Conservation (phyloP, 805 yeast genomes). For the Groenewaldozyma tartarivorans region DNA sequence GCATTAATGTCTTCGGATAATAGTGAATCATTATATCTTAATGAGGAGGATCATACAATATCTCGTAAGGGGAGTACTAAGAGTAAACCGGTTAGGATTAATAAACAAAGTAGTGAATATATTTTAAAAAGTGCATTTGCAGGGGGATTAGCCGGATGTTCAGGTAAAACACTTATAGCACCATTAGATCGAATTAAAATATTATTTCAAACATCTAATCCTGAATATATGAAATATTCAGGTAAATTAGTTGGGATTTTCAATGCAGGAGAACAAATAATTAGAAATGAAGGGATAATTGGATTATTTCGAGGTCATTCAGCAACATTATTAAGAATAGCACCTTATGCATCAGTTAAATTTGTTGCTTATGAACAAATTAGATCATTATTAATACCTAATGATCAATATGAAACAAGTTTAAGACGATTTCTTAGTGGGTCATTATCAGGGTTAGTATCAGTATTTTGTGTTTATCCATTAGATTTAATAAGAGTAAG, state of each 20-base stretch:
- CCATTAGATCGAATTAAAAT: constrained; percentile 94
- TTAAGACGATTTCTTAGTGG: constrained; percentile 78
- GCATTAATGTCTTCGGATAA: neutral
- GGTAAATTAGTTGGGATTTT: constrained; percentile 73
- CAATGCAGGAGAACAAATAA: constrained; percentile 61
- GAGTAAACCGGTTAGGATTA: constrained; percentile 23
- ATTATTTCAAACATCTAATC: constrained; percentile 88
- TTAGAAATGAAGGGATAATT: constrained; percentile 53
- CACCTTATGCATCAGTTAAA: constrained; percentile 95
- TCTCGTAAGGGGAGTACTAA: neutral
- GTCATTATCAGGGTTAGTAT: constrained; percentile 76
- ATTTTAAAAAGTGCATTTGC: constrained; percentile 79
- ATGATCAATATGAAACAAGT: constrained; percentile 66
- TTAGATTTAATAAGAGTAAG: constrained; percentile 84
- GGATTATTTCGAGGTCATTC: constrained; percentile 96
- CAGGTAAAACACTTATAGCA: constrained; percentile 93
- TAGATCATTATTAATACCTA: constrained; percentile 68
- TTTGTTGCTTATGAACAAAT: constrained; percentile 95
- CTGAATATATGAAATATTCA: constrained; percentile 69
- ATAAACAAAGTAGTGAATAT: constrained; percentile 69
- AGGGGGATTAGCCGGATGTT: constrained; percentile 92
- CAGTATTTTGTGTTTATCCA: constrained; percentile 88
- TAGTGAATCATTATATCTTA: neutral
- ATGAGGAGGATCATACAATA: neutral
- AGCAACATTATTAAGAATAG: constrained; percentile 80